phyloP scores from a whole-genome alignment of 352 stramenopile genomes.

The Halophytophthora batemanensis region DNA sequence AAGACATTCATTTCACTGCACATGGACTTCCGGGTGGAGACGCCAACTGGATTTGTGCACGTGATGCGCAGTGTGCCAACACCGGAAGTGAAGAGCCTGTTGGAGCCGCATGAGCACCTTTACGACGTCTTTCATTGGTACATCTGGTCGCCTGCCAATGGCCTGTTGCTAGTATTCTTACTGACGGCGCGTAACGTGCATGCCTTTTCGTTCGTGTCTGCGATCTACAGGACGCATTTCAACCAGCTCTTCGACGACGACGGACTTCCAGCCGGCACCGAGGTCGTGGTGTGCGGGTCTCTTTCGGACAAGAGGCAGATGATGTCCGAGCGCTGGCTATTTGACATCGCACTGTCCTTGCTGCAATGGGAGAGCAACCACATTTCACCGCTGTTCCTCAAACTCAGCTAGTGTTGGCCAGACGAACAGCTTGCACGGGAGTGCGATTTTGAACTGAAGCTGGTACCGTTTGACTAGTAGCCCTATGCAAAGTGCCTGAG shows the following conservation, averaged over 20 bases:
- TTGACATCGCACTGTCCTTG: constrained; percentile 57
- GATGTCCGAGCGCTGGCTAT: constrained; percentile 50
- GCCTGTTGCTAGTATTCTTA: background rate
- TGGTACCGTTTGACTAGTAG: too few relatives aligned
- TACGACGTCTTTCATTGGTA: constrained; percentile 56
- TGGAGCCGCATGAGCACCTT: constrained; percentile 39
- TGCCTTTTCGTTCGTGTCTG: background rate
- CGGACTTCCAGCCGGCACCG: constrained; percentile 35
- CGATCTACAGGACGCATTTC: constrained; percentile 32
- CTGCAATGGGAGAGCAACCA: constrained; percentile 48
- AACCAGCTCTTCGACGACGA: constrained; percentile 41
- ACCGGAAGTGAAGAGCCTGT: constrained; percentile 33
- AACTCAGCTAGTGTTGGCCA: background rate
- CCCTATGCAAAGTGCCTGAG: too few relatives aligned
- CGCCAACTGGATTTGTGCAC: constrained; percentile 38
- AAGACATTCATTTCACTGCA: constrained; percentile 47
- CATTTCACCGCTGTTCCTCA: constrained; percentile 33
- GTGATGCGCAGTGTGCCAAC: constrained; percentile 50
- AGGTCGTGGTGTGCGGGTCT: constrained; percentile 45
- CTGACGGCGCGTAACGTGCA: too few relatives aligned
- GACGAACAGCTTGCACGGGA: too few relatives aligned
- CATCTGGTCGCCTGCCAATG: background rate
- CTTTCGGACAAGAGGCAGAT: constrained; percentile 35
- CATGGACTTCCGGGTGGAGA: constrained; percentile 54
- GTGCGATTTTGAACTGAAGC: too few relatives aligned